Percentiles rank a stretch among this genome's conserved stretches.
Conservation (phyloP, 495 filamentous ascomycete genomes). For the Penicillium macrosclerotiorum region DNA sequence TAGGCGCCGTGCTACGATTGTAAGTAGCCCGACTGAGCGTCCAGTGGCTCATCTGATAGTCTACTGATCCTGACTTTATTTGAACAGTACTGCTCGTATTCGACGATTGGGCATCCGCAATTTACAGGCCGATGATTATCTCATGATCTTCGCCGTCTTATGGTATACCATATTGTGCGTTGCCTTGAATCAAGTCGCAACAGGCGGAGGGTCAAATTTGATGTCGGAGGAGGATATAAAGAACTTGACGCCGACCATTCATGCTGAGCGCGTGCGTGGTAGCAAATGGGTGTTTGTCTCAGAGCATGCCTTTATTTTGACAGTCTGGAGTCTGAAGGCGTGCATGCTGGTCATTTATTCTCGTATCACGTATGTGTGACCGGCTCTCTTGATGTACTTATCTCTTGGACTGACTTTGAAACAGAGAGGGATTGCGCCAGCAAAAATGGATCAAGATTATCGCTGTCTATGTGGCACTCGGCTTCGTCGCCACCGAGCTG, state of each 20-base stretch:
- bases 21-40: no score
- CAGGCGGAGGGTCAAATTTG: conserved; percentile 55
- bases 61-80: background rate
- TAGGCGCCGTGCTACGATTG: conserved; percentile 44
- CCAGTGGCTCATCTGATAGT: no score
- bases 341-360: conserved; percentile 57
- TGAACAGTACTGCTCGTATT: conserved; percentile 44
- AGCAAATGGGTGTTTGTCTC: conserved; percentile 59
- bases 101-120: conserved; percentile 43
- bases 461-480: conserved; percentile 55
- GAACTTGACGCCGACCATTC: conserved; percentile 36
- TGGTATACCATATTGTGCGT: conserved; percentile 56
- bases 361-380: conserved; percentile 43
- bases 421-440: conserved; percentile 39
- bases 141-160: conserved; percentile 48
- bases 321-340: conserved; percentile 50
- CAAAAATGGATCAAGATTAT: conserved; percentile 42
- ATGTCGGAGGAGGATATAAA: conserved; percentile 41
- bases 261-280: conserved; percentile 44
- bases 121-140: conserved; percentile 51
- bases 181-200: conserved; percentile 48
- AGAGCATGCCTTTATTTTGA: conserved; percentile 51
- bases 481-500: conserved; percentile 58
- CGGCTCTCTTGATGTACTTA: background rate
- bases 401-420: conserved; percentile 3